phyloP scores from a whole-genome alignment of 306 rosid genomes.

The Gastrolobium villosum region DNA sequence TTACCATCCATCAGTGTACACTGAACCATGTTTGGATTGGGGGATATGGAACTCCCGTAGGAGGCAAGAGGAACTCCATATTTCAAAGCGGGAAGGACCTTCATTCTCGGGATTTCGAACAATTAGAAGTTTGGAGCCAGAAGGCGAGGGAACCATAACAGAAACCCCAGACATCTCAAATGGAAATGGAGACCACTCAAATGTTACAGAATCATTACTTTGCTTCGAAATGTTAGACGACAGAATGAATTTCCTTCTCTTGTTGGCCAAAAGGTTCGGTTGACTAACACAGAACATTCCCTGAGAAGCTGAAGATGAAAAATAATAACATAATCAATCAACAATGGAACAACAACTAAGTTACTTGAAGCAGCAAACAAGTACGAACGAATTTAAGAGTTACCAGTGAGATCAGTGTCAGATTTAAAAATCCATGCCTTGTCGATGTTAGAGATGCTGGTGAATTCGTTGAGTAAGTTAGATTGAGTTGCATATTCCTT shows the following conservation, averaged over 20 bases:
- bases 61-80: constrained; percentile 74
- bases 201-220: constrained; percentile 52
- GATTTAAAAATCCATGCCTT: constrained; percentile 85
- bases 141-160: constrained; percentile 81
- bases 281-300: constrained; percentile 83
- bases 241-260: constrained; percentile 70
- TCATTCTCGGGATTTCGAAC: constrained; percentile 79
- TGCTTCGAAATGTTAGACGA: constrained; percentile 69
- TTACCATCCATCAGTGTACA: constrained; percentile 85
- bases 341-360: not conserved
- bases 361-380: not conserved
- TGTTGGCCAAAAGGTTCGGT: constrained; percentile 79
- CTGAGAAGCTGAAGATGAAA: constrained; percentile 45
- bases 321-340: not conserved
- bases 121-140: constrained; percentile 74
- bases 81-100: constrained; percentile 72
- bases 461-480: constrained; percentile 73
- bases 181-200: constrained; percentile 88
- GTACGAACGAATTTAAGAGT: not conserved
- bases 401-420: constrained; percentile 49
- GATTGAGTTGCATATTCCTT: constrained; percentile 78
- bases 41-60: constrained; percentile 79
- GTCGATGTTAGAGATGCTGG: constrained; percentile 69
- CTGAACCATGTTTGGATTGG: constrained; percentile 77
- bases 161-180: constrained; percentile 82